Conservation (phyloP, 2,329 filamentous ascomycete species). For the Scedosporium minutisporum region DNA sequence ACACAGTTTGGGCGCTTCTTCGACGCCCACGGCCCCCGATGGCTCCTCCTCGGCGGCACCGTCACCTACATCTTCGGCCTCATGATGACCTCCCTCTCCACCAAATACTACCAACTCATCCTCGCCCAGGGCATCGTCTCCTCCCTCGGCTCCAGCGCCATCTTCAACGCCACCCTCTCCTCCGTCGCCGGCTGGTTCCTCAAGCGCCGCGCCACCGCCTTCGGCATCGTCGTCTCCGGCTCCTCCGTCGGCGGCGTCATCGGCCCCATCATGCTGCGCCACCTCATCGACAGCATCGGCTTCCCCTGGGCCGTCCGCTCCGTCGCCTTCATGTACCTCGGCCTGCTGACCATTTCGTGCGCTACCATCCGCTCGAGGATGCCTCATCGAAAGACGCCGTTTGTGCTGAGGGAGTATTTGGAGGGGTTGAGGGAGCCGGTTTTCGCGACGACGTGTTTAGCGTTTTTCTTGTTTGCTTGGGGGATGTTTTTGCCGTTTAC, state of each 20-base stretch:
- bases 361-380: slow-evolving; percentile 29
- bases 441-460: slow-evolving; percentile 32
- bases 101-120: slow-evolving; percentile 34
- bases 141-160: slow-evolving; percentile 30
- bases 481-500: slow-evolving; percentile 46
- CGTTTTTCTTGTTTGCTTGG: slow-evolving; percentile 45
- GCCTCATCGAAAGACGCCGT: slow-evolving; percentile 33
- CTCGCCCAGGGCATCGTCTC: slow-evolving; percentile 31
- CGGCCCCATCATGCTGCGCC: slow-evolving; percentile 51
- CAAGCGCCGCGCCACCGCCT: slow-evolving; percentile 38
- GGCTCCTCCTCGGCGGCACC: slow-evolving; percentile 42
- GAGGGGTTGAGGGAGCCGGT: slow-evolving; percentile 34
- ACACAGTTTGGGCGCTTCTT: slow-evolving; percentile 46
- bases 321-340: slow-evolving; percentile 35
- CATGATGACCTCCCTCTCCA: slow-evolving; percentile 52
- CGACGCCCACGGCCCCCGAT: slow-evolving; percentile 54
- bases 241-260: slow-evolving; percentile 45
- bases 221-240: slow-evolving; percentile 44
- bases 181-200: slow-evolving; percentile 42
- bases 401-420: slow-evolving; percentile 36
- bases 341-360: slow-evolving; percentile 23
- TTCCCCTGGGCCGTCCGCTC: slow-evolving; percentile 40
- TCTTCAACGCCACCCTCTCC: slow-evolving; percentile 33
- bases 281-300: slow-evolving; percentile 37
- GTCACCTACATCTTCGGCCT: slow-evolving; percentile 51